Evolutionary conservation across 805 yeast genomes (phyloP).

Genomic region (Kodamaea fukazawae): DNA sequence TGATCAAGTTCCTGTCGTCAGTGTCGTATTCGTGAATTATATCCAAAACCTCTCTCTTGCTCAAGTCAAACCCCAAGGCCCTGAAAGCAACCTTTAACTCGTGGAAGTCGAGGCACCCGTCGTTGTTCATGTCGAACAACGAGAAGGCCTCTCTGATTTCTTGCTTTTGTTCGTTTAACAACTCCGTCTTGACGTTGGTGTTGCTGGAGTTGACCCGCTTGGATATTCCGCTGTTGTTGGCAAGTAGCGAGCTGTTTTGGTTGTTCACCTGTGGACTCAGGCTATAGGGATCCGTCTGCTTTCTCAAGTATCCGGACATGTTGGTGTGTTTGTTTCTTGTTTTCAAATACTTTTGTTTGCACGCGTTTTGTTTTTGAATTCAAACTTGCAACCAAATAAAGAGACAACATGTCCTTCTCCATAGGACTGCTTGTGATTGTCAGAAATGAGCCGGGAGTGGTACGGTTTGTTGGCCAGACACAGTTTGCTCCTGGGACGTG

Average conservation of each 20-base stretch:
- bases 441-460: slow-evolving; percentile 41
- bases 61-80: slow-evolving; percentile 86
- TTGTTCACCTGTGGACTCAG: slow-evolving; percentile 7
- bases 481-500: slow-evolving; percentile 57
- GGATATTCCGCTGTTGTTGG: slow-evolving; percentile 2
- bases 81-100: slow-evolving; percentile 91
- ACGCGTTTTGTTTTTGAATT: not conserved
- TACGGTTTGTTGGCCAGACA: slow-evolving; percentile 52
- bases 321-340: slow-evolving; percentile 1
- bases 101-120: slow-evolving; percentile 87
- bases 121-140: slow-evolving; percentile 88
- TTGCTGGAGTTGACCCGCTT: slow-evolving; percentile 10
- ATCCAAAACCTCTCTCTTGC: slow-evolving; percentile 70
- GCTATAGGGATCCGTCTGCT: slow-evolving; percentile 5
- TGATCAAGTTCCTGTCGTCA: slow-evolving; percentile 68
- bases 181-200: slow-evolving; percentile 57
- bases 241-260: slow-evolving; percentile 4
- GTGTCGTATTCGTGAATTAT: slow-evolving; percentile 79
- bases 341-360: not conserved
- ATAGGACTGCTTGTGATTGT: slow-evolving; percentile 35
- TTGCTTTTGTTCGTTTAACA: slow-evolving; percentile 82
- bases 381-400: not conserved
- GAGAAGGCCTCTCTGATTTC: slow-evolving; percentile 91
- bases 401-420: not conserved
- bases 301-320: slow-evolving; percentile 9